Evolutionary conservation across 2,329 filamentous ascomycete genomes (phyloP).

Genomic region (Acephala macrosclerotiorum): DNA sequence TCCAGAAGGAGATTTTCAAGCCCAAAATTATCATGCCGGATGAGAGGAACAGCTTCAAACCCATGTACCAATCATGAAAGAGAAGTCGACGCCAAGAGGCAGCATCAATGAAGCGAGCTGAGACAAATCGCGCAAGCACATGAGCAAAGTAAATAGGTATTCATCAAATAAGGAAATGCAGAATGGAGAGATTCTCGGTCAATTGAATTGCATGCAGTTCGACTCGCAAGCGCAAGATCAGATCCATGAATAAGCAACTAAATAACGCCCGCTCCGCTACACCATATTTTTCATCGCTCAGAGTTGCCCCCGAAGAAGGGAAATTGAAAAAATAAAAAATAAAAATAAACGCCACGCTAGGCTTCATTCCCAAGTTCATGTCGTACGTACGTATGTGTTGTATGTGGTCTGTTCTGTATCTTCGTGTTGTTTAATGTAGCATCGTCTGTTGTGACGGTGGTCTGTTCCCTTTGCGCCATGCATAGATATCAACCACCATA

Average conservation of each 20-base stretch:
- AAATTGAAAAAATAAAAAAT: neutral
- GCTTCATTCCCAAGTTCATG: neutral
- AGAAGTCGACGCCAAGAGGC: neutral
- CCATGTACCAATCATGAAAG: too few species aligned
- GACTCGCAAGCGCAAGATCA: neutral
- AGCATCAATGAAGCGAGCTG: neutral
- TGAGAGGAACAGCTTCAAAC: too few species aligned
- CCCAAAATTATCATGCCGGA: too few species aligned
- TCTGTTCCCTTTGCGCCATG: neutral
- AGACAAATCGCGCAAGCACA: too few species aligned
- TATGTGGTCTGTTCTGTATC: constrained; percentile 1
- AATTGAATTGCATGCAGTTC: neutral
- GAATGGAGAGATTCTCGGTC: neutral
- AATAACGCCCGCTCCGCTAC: constrained; percentile 2
- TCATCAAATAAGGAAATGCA: neutral
- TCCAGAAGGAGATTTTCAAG: too few species aligned
- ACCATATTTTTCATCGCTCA: constrained; percentile 3
- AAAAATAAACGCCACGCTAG: neutral
- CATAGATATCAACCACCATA: neutral
- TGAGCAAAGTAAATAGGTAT: neutral
- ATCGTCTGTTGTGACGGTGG: too few species aligned
- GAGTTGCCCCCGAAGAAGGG: too few species aligned
- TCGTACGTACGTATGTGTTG: neutral
- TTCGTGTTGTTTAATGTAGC: neutral
- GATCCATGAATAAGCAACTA: constrained; percentile 2